Base-by-base conservation (phyloP, 2,329 filamentous ascomycete species). In the Periconia digitata region DNA sequence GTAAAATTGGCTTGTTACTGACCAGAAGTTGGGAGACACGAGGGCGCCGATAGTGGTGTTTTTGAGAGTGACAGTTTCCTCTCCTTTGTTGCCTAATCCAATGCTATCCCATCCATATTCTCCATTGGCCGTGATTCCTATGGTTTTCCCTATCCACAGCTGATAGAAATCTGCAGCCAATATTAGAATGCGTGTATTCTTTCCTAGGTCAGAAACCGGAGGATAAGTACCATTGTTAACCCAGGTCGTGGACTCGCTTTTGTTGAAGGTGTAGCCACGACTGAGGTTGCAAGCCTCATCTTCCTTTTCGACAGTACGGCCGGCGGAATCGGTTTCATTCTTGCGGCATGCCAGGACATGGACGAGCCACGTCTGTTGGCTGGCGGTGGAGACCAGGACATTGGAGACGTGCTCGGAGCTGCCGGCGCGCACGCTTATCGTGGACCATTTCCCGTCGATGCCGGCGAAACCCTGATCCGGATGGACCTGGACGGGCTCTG, bases 331-430 rank as follows among this genome's bases (percentile, higher is more conserved):
- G n/a, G 59, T 58, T 16, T 51, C 38, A 40, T 61, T 58, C 12
- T 46, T 37, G 15, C 55, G 34, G 40, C 65, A 69, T n/a, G 62
- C 66, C 37, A 49, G 46, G 24, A 40, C 77, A 34, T 68, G 53
- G 38, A 90, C 74, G 3, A 83, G 79, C 86, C 86, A 90, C 37
- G 86, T 84, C 67, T 90, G 86, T 29, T 87, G 88, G 36, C 85
- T 77, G 12, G 81, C 79, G 6, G 86, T 90, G 60, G 85, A 89
- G 43, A 85, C 77, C 12, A 82, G 73, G 43, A 85, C 77, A 55
- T 81, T 79, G 27, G 84, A 73, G 46, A 73, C 70, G 60, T 83
- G 79, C 20, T 69, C 65, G 13, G 82, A 80, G 7, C 71, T 74
- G 43, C 84, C 84, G 17, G 80, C 76, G 58, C 74, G 80, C 50